A percentile compares a stretch with the other conserved stretches of the same genome.
Conservation (phyloP, 257 asterid genomes). For the Ehretia macrophylla region DNA sequence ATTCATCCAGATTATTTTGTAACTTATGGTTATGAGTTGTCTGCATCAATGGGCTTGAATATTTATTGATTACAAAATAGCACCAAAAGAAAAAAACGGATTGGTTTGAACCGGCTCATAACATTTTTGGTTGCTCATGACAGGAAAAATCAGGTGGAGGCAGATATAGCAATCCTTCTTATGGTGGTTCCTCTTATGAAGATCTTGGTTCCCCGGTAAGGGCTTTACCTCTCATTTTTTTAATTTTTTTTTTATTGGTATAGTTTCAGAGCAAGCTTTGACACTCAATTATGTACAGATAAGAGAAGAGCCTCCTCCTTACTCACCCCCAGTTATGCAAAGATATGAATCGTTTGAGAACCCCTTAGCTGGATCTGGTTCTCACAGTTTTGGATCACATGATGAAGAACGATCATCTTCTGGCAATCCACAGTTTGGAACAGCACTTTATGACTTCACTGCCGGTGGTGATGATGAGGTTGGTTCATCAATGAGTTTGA, state of each 20-base stretch:
- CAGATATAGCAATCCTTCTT: slow-evolving; percentile 43
- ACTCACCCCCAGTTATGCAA: slow-evolving; percentile 81
- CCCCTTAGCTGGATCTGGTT: slow-evolving; percentile 80
- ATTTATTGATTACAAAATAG: not conserved
- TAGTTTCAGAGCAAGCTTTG: not conserved
- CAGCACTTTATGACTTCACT: slow-evolving; percentile 96
- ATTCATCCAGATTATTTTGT: no score
- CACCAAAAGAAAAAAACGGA: not conserved
- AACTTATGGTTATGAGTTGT: no score
- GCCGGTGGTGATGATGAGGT: slow-evolving; percentile 99
- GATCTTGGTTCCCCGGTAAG: slow-evolving; percentile 63
- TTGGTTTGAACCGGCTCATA: slow-evolving; percentile 7
- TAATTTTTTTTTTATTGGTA: not conserved
- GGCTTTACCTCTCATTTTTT: not conserved
- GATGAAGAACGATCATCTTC: slow-evolving; percentile 76
- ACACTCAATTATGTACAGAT: slow-evolving; percentile 36
- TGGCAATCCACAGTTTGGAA: slow-evolving; percentile 61
- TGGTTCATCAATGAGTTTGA: slow-evolving; percentile 9
- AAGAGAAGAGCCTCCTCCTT: slow-evolving; percentile 98
- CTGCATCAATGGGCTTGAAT: no score
- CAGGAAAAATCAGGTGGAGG: slow-evolving; percentile 77
- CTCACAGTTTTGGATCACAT: slow-evolving; percentile 52
- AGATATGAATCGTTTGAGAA: slow-evolving; percentile 84
- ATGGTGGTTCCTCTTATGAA: slow-evolving; percentile 40
- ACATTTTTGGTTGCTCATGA: slow-evolving; percentile 31